Evolutionary conservation across 352 stramenopile genomes (phyloP).

Genomic region (Phytopythium delawarense): DNA sequence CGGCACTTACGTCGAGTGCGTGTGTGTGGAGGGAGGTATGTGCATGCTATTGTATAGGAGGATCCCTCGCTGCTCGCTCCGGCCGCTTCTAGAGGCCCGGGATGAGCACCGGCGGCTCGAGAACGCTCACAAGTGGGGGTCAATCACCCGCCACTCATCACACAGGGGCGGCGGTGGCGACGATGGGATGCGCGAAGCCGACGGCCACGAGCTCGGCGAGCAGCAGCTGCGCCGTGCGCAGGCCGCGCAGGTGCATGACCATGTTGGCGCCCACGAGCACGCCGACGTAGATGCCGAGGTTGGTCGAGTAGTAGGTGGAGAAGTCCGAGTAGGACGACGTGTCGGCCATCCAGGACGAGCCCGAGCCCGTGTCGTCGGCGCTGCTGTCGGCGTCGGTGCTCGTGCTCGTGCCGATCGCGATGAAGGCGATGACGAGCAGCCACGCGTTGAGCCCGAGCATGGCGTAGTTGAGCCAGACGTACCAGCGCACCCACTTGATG

Average conservation of each 20-base stretch:
- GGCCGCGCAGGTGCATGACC: conserved; percentile 51
- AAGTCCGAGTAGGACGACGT: conserved; percentile 8
- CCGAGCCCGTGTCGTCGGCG: neutral
- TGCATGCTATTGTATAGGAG: no score
- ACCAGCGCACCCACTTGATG: conserved; percentile 68
- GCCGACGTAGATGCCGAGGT: conserved; percentile 38
- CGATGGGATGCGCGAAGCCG: conserved; percentile 4
- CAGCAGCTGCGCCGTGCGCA: conserved; percentile 30
- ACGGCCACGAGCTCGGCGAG: conserved; percentile 24
- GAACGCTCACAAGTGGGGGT: no score
- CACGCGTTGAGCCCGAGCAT: conserved; percentile 69
- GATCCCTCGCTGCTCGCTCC: no score
- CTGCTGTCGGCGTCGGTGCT: conserved; percentile 11
- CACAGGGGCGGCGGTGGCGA: neutral
- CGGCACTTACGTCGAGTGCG: no score
- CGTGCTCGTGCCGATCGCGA: conserved; percentile 17
- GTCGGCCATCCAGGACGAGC: conserved; percentile 5
- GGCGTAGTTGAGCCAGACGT: conserved; percentile 67
- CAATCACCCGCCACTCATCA: neutral
- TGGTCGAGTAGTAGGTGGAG: conserved; percentile 34
- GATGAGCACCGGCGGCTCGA: no score
- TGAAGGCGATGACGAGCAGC: conserved; percentile 45
- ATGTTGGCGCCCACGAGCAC: conserved; percentile 52
- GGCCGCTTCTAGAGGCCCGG: no score
- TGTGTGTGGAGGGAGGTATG: no score